phyloP scores from a whole-genome alignment of 2,329 filamentous ascomycete genomes.

The Sporothrix sp. region DNA sequence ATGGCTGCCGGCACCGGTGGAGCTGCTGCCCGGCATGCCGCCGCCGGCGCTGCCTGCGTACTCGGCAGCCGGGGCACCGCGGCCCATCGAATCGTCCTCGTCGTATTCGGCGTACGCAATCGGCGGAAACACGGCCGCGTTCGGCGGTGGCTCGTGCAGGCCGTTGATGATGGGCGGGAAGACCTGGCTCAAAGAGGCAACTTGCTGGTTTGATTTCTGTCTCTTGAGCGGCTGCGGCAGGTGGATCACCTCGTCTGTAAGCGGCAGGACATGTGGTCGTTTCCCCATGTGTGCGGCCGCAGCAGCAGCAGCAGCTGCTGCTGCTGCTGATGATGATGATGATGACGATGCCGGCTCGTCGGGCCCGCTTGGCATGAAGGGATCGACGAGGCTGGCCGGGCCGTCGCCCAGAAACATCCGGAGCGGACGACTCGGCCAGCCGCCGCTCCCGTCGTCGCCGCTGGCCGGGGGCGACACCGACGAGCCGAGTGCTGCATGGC shows the following conservation, averaged over 20 bases:
- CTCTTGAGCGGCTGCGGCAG: slow-evolving; percentile 56
- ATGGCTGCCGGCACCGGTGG: not conserved
- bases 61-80: slow-evolving; percentile 33
- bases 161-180: slow-evolving; percentile 58
- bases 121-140: slow-evolving; percentile 53
- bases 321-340: no score
- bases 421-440: slow-evolving; percentile 10
- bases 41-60: slow-evolving; percentile 23
- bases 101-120: slow-evolving; percentile 49
- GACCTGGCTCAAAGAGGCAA: slow-evolving; percentile 25
- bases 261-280: slow-evolving; percentile 15
- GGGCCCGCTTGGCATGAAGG: slow-evolving; percentile 20
- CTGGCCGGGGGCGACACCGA: not conserved
- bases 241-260: slow-evolving; percentile 53
- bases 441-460: not conserved
- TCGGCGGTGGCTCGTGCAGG: slow-evolving; percentile 50
- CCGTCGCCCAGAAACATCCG: slow-evolving; percentile 11
- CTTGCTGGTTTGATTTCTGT: slow-evolving; percentile 48
- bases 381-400: not conserved
- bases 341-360: slow-evolving; percentile 24
- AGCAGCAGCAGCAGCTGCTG: no score
- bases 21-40: not conserved
- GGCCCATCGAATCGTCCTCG: slow-evolving; percentile 33
- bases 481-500: not conserved
- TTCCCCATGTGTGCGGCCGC: slow-evolving; percentile 10